These are phyloP conservation scores for Cadophora malorum DNA, from an alignment of 2,329 filamentous ascomycete species.

Conservation along the genomic window DNA sequence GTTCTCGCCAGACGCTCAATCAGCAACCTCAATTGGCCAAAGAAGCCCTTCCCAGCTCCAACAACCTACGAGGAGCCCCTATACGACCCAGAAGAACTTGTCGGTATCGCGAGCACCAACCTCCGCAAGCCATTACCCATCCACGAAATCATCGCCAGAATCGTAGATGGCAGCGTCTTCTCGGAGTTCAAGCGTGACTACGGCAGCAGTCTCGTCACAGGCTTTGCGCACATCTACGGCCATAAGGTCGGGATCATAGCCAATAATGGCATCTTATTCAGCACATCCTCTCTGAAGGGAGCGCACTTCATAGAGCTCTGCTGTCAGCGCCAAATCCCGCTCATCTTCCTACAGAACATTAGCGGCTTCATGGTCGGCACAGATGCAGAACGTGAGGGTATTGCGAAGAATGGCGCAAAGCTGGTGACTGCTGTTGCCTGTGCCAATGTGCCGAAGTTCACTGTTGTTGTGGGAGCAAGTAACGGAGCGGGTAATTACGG, in stretches of 20 bases:
- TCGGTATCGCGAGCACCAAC: constrained; percentile 90
- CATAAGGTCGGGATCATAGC: constrained; percentile 92
- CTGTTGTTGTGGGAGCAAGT: constrained; percentile 90
- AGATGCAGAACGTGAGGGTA: constrained; percentile 90
- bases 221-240: constrained; percentile 89
- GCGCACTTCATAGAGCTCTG: constrained; percentile 98
- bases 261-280: constrained; percentile 96
- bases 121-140: constrained; percentile 84
- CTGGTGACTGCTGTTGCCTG: constrained; percentile 94
- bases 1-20: constrained; percentile 84
- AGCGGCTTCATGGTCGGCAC: constrained; percentile 97
- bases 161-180: constrained; percentile 90
- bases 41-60: constrained; percentile 48
- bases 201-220: constrained; percentile 86
- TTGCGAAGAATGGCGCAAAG: constrained; percentile 97
- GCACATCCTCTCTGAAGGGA: constrained; percentile 86
- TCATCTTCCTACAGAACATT: constrained; percentile 97
- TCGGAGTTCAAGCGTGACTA: constrained; percentile 95
- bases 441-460: constrained; percentile 95
- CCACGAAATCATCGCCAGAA: constrained; percentile 88
- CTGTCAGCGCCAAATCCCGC: constrained; percentile 84
- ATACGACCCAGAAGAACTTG: constrained; percentile 79
- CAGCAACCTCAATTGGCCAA: constrained; percentile 88
- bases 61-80: constrained; percentile 75
- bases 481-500: constrained; percentile 97